These are phyloP conservation scores for Fragosphaeria purpurea DNA, from an alignment of 2,329 filamentous ascomycete species.

Conservation along the genomic window DNA sequence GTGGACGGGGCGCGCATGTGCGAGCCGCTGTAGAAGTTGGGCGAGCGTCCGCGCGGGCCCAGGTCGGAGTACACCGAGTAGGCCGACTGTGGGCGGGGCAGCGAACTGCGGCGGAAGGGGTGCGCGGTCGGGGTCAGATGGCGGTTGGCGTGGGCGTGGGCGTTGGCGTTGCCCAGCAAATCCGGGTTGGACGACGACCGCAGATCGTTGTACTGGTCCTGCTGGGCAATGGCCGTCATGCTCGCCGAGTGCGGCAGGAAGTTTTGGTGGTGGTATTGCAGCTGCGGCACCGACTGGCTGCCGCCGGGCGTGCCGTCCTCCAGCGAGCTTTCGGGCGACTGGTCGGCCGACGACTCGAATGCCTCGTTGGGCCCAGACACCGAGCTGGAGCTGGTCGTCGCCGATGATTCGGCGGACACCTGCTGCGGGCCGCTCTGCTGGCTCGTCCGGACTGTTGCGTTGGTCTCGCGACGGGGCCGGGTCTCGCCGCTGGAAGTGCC, in stretches of 20 bases:
- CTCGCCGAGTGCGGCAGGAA: constrained; percentile 22
- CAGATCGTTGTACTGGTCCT: constrained; percentile 30
- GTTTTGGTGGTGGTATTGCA: constrained; percentile 52
- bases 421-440: constrained; percentile 40
- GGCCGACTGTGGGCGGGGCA: constrained; percentile 62
- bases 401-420: constrained; percentile 41
- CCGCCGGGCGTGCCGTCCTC: constrained; percentile 32
- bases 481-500: constrained; percentile 23
- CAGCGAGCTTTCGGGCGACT: constrained; percentile 41
- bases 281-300: constrained; percentile 40
- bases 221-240: background rate
- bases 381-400: constrained; percentile 46
- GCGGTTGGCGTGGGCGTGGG: constrained; percentile 39
- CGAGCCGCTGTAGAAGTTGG: constrained; percentile 31
- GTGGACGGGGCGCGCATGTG: constrained; percentile 38
- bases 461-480: constrained; percentile 44
- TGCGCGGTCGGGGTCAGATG: constrained; percentile 52
- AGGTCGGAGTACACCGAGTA: constrained; percentile 68
- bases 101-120: constrained; percentile 44
- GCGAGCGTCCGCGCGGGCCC: constrained; percentile 52
- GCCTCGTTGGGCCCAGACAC: constrained; percentile 40
- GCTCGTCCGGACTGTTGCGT: constrained; percentile 38
- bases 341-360: constrained; percentile 30
- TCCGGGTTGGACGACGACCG: constrained; percentile 41
- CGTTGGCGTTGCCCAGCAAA: constrained; percentile 34